Conservation (phyloP, 1,284 basidiomycete genomes). For the Puccinia novopanici region DNA sequence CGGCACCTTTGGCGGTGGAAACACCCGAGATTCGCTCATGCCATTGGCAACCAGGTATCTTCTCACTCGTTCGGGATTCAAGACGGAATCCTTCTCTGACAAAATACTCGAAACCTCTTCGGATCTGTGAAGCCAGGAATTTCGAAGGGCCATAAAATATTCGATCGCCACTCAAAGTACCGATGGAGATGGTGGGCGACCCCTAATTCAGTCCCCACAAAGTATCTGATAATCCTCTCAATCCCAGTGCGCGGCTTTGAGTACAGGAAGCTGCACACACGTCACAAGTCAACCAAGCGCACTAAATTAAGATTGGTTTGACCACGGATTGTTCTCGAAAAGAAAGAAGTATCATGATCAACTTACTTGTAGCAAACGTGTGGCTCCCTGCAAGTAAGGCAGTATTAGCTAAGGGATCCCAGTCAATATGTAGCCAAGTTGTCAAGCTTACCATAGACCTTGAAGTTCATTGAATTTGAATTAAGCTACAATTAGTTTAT, state of each 20-base stretch:
- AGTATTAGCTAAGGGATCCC: neutral
- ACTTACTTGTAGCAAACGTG: constrained; percentile 50
- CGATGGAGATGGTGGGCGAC: constrained; percentile 37
- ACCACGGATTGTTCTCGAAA: neutral
- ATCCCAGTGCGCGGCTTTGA: constrained; percentile 30
- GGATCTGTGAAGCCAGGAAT: constrained; percentile 53
- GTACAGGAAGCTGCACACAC: constrained; percentile 38
- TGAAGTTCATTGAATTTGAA: neutral
- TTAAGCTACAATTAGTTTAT: constrained; percentile 48
- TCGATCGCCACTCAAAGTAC: constrained; percentile 51
- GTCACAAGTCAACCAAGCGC: neutral
- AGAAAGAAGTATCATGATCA: neutral
- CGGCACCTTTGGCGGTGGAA: constrained; percentile 33
- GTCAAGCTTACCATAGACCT: constrained; percentile 31
- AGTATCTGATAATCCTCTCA: constrained; percentile 44
- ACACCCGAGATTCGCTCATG: constrained; percentile 40
- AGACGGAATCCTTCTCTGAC: constrained; percentile 56
- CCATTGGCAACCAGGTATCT: constrained; percentile 55
- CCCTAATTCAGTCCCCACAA: constrained; percentile 41
- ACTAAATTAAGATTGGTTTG: neutral
- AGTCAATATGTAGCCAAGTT: constrained; percentile 54
- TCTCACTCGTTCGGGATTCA: constrained; percentile 53
- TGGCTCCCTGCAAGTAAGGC: constrained; percentile 26
- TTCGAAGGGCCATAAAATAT: constrained; percentile 57
- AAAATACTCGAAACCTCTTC: constrained; percentile 53